Evolutionary conservation across 164 flowering plant species (phyloP), one percentile per base, ranked within the genome.

Genomic region (Umbilicus rupestris): DNA sequence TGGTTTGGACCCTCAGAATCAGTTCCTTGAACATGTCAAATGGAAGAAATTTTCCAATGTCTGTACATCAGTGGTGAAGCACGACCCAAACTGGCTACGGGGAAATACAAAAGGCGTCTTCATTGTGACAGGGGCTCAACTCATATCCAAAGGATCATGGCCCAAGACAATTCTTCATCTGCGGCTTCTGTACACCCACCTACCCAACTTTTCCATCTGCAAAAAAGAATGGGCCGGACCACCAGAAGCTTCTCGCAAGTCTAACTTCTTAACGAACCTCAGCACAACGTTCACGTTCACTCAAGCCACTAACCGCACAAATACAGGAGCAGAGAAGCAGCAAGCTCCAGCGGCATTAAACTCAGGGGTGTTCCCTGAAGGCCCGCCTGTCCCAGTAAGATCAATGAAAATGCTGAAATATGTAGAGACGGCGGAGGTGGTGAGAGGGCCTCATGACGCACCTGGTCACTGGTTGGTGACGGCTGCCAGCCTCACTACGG

Each of bases 401-500:
- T 72, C 81, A 9, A 72, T 73, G 29, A 90, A 80, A 79, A 75
- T 90, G 49, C 83, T 84, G 17, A 83, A 76, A 64, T 86, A 72
- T 62, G 85, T 90, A 8, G 96, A 90, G 31, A 73, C 79, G 2
- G 60, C 81, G 31, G 92, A 87, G 84, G 85, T 85, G 16, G 80
- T 80, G 7, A 74, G 88, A 2, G 96, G 92, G 5, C 93, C 96
- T 2, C 85, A 83, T 37, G 87, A 87, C 71, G 60, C 73, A 20
- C 96, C 96, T 0, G 96, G 96, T 7, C 96, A 90, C 73, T 90
- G 96, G 94, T 72, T 87, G 67, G 94, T 86, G 14, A 83, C 78
- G 1, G 96, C 85, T 62, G 96, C 92, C 22, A 85, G 79, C 77
- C 78, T 90, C 55, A 84, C 80, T 39, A 72, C 65, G 0, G 92